These are phyloP conservation scores for Logfia minima DNA, from an alignment of 129 eudicot species.

Conservation along the genomic window DNA sequence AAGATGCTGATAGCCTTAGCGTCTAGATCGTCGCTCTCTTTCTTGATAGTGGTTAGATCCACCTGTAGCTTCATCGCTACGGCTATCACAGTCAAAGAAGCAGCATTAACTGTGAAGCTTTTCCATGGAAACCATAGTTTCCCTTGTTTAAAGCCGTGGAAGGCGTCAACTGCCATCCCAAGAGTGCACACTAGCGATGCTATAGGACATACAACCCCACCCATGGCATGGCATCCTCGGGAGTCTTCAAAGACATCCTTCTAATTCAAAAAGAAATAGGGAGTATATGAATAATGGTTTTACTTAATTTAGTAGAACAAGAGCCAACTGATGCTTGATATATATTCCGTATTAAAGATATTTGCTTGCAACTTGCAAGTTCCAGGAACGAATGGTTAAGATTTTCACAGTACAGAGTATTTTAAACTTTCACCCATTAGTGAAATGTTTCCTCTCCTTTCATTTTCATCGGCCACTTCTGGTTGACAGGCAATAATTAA, in stretches of 20 bases:
- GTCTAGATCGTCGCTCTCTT: background rate
- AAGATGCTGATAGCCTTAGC: background rate
- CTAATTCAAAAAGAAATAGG: too few relatives aligned
- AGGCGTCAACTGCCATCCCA: constrained; percentile 1
- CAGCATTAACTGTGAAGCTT: background rate
- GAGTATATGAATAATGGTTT: background rate
- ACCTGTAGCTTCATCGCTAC: background rate
- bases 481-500: too few relatives aligned
- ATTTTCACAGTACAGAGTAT: background rate
- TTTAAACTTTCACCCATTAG: background rate
- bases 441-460: background rate
- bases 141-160: background rate
- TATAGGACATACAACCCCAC: background rate
- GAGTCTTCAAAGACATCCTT: background rate
- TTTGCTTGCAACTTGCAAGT: background rate
- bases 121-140: background rate
- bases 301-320: background rate
- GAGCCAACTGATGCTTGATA: background rate
- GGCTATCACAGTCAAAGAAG: background rate
- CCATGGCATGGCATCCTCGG: background rate
- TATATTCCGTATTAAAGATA: background rate
- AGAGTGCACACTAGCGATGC: background rate
- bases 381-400: background rate
- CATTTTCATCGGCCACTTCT: background rate
- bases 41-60: background rate